These are phyloP conservation scores for Claviceps sp. DNA, from an alignment of 2,329 filamentous ascomycete species.

Conservation along the genomic window DNA sequence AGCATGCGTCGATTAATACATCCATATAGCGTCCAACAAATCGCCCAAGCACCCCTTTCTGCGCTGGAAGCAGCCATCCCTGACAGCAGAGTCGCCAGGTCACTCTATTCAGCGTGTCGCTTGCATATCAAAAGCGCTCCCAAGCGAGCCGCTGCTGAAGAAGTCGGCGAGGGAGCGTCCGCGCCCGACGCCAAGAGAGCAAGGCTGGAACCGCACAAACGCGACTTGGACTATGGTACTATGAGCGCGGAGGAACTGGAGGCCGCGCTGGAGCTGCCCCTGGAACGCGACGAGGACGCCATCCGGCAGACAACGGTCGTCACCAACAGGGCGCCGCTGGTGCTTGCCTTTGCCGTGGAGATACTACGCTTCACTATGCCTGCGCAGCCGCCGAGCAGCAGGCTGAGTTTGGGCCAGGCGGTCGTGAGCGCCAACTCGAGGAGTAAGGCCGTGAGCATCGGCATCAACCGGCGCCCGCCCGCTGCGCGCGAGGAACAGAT, in stretches of 20 bases:
- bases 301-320: constrained; percentile 46
- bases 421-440: constrained; percentile 72
- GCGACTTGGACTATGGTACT: constrained; percentile 25
- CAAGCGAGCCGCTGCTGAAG: constrained; percentile 16
- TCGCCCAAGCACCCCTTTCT: constrained; percentile 34
- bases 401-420: constrained; percentile 70
- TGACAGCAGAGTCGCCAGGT: constrained; percentile 36
- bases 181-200: constrained; percentile 17
- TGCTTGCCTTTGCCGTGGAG: constrained; percentile 66
- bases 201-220: constrained; percentile 20
- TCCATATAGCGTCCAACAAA: constrained; percentile 35
- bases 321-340: constrained; percentile 71
- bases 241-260: constrained; percentile 47
- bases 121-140: constrained; percentile 29
- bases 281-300: constrained; percentile 41
- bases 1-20: neutral
- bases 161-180: neutral
- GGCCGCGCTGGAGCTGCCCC: constrained; percentile 45
- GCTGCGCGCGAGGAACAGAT: constrained; percentile 58
- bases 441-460: constrained; percentile 62
- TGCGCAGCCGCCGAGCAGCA: constrained; percentile 71
- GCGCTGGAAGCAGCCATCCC: constrained; percentile 32
- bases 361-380: constrained; percentile 72
- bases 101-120: constrained; percentile 41
- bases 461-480: constrained; percentile 47